These are phyloP conservation scores for Wallacemonas sp. DNA, from an alignment of 208 protist species.

Conservation along the genomic window DNA sequence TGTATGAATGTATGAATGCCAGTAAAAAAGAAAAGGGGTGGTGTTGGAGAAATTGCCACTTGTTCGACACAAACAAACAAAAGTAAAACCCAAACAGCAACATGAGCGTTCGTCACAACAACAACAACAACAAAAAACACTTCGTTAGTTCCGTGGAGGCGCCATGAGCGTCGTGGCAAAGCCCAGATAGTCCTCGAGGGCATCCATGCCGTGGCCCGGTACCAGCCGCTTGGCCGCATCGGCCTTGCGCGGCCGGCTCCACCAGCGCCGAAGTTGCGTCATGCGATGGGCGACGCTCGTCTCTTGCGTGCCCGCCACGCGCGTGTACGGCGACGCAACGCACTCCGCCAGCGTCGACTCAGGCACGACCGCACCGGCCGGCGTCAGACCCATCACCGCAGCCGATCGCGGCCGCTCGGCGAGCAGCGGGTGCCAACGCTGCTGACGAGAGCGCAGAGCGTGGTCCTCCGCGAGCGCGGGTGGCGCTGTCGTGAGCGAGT, in stretches of 20 bases:
- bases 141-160: background rate
- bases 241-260: conserved; percentile 38
- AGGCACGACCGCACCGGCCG: background rate
- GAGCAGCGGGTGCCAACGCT: conserved; percentile 4
- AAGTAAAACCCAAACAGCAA: background rate
- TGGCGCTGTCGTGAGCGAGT: background rate
- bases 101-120: no score
- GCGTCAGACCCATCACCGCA: background rate
- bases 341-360: background rate
- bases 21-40: no score
- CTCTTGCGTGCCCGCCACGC: background rate
- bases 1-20: no score
- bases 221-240: conserved; percentile 32
- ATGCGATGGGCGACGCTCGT: conserved; percentile 36
- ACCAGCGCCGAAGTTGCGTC: conserved; percentile 28
- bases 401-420: background rate
- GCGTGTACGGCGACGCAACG: background rate
- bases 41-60: no score
- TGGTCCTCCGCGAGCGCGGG: conserved; percentile 9
- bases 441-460: conserved; percentile 5
- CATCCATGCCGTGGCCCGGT: conserved; percentile 18
- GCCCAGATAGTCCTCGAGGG: conserved; percentile 37
- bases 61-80: background rate
- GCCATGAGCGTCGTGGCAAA: conserved; percentile 20
- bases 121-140: background rate